Evolutionary conservation across 345 rosid species (phyloP), one percentile per base, ranked within the genome.

Genomic region (Odontarrhena argentea): DNA sequence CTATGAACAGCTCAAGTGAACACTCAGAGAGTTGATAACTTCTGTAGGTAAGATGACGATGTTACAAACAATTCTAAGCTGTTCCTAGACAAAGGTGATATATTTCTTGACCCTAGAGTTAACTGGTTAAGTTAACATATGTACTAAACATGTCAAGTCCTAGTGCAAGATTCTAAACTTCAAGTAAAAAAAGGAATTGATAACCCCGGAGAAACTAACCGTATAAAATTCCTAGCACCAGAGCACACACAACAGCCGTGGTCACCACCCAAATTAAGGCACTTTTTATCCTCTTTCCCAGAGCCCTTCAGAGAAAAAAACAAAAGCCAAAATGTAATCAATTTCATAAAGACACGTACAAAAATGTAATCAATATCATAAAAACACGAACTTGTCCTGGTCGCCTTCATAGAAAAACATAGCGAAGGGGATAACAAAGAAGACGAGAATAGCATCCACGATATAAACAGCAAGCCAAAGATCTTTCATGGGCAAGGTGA

Each of bases 331-430:
- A 6, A 36, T 46, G 51, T 1, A 6, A 38, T 50, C 35, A 18
- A 18, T 18, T 0, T 18, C 22, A 18, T 18, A 18, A 18, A 18
- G 22, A 18, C 22, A 18, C 22, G 51, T 1, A 43, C 1, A 43
- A 4, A 40, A 3, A 60, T 2, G 3, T 24, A 22, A 59, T 42
- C 10, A 56, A 68, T 71, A 57, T 52, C 60, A 68, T 79, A 28
- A 14, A 69, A 49, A 59, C 7, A 82, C 95, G 52, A 56, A 95
- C 99, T 87, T 91, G 79, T 95, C 99, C 86, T 88, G 99, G 79
- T 95, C 99, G 58, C 97, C 99, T 80, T 95, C 99, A 74, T 95
- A 95, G 87, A 79, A 95, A 78, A 95, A 95, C 99, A 95, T 95
- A 0, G 99, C 96, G 60, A 95, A 95, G 14, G 99, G 99, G 60